These are phyloP conservation scores for Pleurostoma richardsiae DNA, from an alignment of 2,329 filamentous ascomycete genomes.

Conservation along the genomic window DNA sequence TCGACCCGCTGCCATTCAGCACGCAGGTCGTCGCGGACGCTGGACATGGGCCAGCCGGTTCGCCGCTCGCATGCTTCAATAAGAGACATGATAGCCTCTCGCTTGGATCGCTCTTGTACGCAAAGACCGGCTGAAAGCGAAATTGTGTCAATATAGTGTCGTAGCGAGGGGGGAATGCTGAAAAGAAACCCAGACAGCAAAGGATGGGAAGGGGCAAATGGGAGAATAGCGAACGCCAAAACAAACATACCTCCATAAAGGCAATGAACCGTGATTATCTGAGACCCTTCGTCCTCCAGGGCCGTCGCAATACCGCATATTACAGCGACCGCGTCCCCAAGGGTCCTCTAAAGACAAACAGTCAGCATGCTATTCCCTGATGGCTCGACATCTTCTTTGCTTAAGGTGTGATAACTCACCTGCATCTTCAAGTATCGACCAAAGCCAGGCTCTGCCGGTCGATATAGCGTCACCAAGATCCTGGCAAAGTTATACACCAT, in stretches of 20 bases:
- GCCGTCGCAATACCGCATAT: slow-evolving; percentile 46
- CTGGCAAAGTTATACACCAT: slow-evolving; percentile 48
- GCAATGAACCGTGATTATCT: slow-evolving; percentile 36
- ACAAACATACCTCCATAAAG: slow-evolving; percentile 28
- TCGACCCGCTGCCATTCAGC: slow-evolving; percentile 15
- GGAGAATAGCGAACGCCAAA: not conserved
- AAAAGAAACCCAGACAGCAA: not conserved
- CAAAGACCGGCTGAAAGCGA: slow-evolving; percentile 28
- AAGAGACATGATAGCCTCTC: slow-evolving; percentile 27
- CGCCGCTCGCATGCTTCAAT: slow-evolving; percentile 28
- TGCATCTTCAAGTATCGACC: slow-evolving; percentile 40
- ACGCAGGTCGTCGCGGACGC: slow-evolving; percentile 19
- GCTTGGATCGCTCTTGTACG: slow-evolving; percentile 28
- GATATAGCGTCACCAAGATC: slow-evolving; percentile 46
- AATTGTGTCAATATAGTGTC: too few species aligned
- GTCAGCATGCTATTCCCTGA: too few species aligned
- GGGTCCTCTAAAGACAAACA: too few species aligned
- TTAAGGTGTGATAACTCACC: slow-evolving; percentile 34
- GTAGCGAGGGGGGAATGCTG: too few species aligned
- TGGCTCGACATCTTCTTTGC: slow-evolving; percentile 20
- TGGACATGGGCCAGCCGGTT: slow-evolving; percentile 33
- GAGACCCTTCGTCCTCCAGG: slow-evolving; percentile 31
- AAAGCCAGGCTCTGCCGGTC: slow-evolving; percentile 46
- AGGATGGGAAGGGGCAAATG: slow-evolving; percentile 6
- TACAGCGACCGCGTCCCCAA: slow-evolving; percentile 24